Percentiles rank a stretch among this genome's conserved stretches.
Conservation (phyloP, 805 yeast genomes). For the Pichia cephalocereana region DNA sequence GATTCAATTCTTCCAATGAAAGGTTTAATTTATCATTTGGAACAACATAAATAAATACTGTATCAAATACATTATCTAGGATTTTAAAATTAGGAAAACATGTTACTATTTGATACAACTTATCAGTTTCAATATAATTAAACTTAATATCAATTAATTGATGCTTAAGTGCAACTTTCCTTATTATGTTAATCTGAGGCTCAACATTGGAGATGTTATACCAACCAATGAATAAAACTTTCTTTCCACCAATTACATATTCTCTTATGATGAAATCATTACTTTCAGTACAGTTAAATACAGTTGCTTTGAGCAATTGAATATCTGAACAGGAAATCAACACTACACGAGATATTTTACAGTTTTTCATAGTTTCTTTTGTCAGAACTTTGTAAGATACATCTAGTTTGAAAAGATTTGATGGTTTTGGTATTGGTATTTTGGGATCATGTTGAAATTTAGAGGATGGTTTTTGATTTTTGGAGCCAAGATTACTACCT, state of each 20-base stretch:
- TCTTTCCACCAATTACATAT: neutral
- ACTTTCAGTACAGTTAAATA: neutral
- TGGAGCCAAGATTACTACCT: neutral
- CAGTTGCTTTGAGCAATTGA: neutral
- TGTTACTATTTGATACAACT: neutral
- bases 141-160: slow-evolving; percentile 6
- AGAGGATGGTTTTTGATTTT: neutral
- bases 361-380: too few relatives aligned
- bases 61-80: slow-evolving; percentile 17
- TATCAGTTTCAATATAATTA: slow-evolving; percentile 9
- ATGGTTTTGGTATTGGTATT: neutral
- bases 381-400: too few relatives aligned
- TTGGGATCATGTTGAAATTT: neutral
- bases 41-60: slow-evolving; percentile 8
- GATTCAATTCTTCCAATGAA: neutral
- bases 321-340: neutral
- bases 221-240: slow-evolving; percentile 19
- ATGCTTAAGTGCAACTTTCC: slow-evolving; percentile 6
- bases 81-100: slow-evolving; percentile 13
- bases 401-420: neutral
- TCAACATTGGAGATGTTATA: slow-evolving; percentile 20
- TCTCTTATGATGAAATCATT: neutral
- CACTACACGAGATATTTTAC: neutral
- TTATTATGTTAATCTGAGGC: slow-evolving; percentile 12
- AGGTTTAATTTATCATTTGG: slow-evolving; percentile 4